Conservation (phyloP, 768 basidiomycete genomes). For the Cyathus striatus region DNA sequence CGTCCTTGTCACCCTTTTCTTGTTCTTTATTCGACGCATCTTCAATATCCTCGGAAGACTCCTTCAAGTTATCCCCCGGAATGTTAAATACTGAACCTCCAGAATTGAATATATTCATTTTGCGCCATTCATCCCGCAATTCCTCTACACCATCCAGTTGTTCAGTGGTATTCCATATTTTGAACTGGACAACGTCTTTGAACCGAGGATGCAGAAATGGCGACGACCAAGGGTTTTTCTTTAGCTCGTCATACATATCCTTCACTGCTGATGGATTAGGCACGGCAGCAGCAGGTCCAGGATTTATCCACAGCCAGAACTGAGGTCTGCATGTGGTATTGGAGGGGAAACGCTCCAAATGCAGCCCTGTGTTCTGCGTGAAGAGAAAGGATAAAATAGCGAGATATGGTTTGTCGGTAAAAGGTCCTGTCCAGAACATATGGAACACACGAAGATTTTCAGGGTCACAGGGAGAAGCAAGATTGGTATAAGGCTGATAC, state of each 20-base stretch:
- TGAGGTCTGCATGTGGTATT: conserved; percentile 75
- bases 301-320: conserved; percentile 98
- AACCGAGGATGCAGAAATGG: conserved; percentile 94
- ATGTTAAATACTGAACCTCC: conserved; percentile 73
- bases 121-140: conserved; percentile 86
- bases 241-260: conserved; percentile 82
- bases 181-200: conserved; percentile 89
- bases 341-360: conserved; percentile 46
- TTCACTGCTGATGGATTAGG: conserved; percentile 77
- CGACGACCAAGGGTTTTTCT: conserved; percentile 87
- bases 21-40: conserved; percentile 6
- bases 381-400: conserved; percentile 92
- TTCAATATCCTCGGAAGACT: conserved; percentile 10
- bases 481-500: conserved; percentile 54
- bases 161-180: conserved; percentile 97
- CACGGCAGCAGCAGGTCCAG: conserved; percentile 88
- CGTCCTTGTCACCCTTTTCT: conserved; percentile 23
- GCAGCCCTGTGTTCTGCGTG: conserved; percentile 89
- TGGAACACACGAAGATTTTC: conserved; percentile 89
- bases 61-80: conserved; percentile 18
- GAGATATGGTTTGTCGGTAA: conserved; percentile 98
- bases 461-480: conserved; percentile 68
- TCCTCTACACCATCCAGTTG: conserved; percentile 91
- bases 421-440: conserved; percentile 99
- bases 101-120: conserved; percentile 82